These are phyloP conservation scores for Leccinum pachyderme DNA, from an alignment of 1,284 basidiomycete genomes.

Conservation along the genomic window DNA sequence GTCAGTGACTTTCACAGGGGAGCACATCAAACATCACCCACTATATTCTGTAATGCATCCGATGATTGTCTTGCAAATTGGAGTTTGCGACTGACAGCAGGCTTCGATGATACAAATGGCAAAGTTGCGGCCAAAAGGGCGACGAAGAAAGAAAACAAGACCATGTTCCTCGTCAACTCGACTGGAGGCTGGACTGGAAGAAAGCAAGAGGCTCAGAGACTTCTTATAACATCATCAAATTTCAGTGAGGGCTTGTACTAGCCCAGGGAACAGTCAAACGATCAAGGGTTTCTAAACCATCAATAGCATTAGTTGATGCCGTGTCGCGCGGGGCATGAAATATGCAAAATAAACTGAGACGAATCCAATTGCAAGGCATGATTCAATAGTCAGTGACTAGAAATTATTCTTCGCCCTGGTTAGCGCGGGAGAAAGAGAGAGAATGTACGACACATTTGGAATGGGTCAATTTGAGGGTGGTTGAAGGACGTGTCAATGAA, in stretches of 20 bases:
- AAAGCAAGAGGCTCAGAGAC: background rate
- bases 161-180: constrained; percentile 7
- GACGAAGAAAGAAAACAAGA: constrained; percentile 11
- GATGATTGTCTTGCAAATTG: constrained; percentile 16
- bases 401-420: too few species aligned
- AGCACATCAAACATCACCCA: background rate
- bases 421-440: background rate
- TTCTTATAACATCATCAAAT: background rate
- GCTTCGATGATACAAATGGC: constrained; percentile 10
- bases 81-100: constrained; percentile 9
- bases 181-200: background rate
- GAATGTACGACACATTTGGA: background rate
- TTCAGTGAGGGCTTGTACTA: constrained; percentile 1
- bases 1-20: background rate
- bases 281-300: background rate
- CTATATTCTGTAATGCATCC: constrained; percentile 21
- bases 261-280: background rate
- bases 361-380: background rate
- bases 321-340: background rate
- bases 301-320: background rate
- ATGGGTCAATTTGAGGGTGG: too few species aligned
- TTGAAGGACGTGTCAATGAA: background rate
- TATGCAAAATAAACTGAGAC: background rate
- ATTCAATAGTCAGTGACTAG: background rate
- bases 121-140: constrained; percentile 13